phyloP scores from a whole-genome alignment of 345 rosid species.

The Rhizophora apiculata region DNA sequence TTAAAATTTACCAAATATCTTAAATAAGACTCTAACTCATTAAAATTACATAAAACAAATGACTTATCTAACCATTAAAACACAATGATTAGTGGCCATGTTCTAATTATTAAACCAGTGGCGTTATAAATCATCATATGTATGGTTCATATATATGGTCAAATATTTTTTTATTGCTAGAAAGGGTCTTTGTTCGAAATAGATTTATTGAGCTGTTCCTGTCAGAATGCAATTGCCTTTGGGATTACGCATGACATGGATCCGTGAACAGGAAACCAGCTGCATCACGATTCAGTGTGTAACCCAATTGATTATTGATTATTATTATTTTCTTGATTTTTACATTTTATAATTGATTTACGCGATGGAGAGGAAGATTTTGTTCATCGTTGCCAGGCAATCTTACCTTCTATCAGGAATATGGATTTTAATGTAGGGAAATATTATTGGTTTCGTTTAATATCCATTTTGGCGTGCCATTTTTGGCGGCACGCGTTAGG shows the following conservation, averaged over 20 bases:
- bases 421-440: neutral
- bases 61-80: too few species aligned
- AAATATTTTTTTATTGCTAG: neutral
- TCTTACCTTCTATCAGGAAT: neutral
- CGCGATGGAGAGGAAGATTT: neutral
- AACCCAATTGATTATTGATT: neutral
- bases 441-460: too few species aligned
- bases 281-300: neutral
- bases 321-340: neutral
- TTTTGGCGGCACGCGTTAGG: too few species aligned
- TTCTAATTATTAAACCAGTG: neutral
- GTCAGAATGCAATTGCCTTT: neutral
- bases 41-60: too few species aligned
- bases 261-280: neutral
- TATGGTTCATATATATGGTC: neutral
- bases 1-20: too few species aligned
- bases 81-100: neutral
- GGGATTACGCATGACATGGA: neutral
- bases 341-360: conserved; percentile 3
- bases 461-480: too few species aligned
- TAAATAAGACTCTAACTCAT: too few species aligned
- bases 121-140: too few species aligned
- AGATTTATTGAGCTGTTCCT: neutral
- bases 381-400: neutral
- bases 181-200: conserved; percentile 13